Base-by-base conservation (phyloP, 768 basidiomycete genomes). In the Hortiboletus flavorubellus region DNA sequence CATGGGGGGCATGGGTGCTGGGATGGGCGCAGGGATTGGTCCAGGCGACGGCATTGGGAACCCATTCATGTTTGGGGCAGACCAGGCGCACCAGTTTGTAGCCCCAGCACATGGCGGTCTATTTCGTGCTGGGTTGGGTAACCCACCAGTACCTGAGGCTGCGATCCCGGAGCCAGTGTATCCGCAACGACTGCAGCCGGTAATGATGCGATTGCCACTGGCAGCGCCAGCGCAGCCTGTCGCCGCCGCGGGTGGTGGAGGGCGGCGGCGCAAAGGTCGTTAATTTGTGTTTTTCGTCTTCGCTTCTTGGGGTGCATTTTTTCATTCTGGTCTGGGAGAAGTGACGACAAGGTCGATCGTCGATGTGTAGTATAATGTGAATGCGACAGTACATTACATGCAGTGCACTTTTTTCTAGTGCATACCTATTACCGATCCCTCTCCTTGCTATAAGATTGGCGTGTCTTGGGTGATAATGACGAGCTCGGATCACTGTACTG, bases 11-110 rank as follows among this genome's bases (percentile, higher is more conserved):
- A 49, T 62, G 35, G 53, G 41, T 26, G 49, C 37, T 2, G 40
- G 56, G 18, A 49, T 63, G 44, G 61, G 52, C 21, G 37, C 18
- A 9, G 59, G 54, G 2, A 18, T 31, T n/a, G 52, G 34, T 23
- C 3, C 31, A 18, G 55, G 44, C 6, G 34, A 15, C 4, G 56
- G 43, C 11, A 5, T 7, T 5, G 47, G 49, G 33, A 45, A 59
- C 16, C 46, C 15, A 1, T 66, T 54, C 18, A 12, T 49, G 54
- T 66, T 66, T n/a, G 65, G 65, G 10, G 51, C 52, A 2, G 66
- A 50, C 8, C 56, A 58, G 3, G 47, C 10, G 6, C 56, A 65
- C 10, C 55, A 26, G 30, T 66, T 66, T 11, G 41, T 21, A 5
- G 29, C 47, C 5, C 56, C 37, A 1, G 39, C 23, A 2, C 1